Base-by-base conservation (phyloP, 1,284 basidiomycete genomes). In the Fomes fomentarius region DNA sequence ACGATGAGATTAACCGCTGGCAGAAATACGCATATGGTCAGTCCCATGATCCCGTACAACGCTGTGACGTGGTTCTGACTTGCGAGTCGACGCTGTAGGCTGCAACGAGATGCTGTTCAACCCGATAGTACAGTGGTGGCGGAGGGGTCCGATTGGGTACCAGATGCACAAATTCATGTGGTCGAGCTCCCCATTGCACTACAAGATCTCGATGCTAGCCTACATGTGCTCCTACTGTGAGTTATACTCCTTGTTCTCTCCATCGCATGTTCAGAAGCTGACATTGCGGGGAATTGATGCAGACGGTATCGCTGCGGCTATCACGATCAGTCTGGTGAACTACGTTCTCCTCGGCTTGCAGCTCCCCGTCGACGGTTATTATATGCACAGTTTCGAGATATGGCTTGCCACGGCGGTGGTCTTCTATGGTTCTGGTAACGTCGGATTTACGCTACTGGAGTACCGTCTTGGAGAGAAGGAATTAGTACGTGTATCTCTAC, bases 11-110 rank as follows among this genome's bases (percentile, higher is more conserved):
- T 19, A 82, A 81, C 61, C 70, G 82, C 37, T 83, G 81, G 81
- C 80, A 83, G 63, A 84, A 83, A 66, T 83, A 82, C 66, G 74
- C 79, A 10, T 83, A 76, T 54, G 80, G 80, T 68, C 42, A 37
- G 35, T 8, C 15, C 17, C 35, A 63, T 60, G 21, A 10, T 24
- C 6, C 28, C 14, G 34, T 14, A 4, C 7, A 10, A 65, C 9
- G 9, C 21, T 21, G 9, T 49, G 71, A 71, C 8, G 17, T 17
- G 25, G 28, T 48, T 45, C 37, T 56, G 38, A 56, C 43, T 25
- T 5, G 34, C 15, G n/a, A 26, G 9, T 3, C 34, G 22, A 6
- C 15, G 25, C 14, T 41, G 22, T 28, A 66, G 65, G 69, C 2
- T 73, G 71, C 57, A 71, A 63, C 58, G 72, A 74, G 64, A 62